phyloP scores from a whole-genome alignment of 2,329 filamentous ascomycete species.

The Curvularia eragrostidis region DNA sequence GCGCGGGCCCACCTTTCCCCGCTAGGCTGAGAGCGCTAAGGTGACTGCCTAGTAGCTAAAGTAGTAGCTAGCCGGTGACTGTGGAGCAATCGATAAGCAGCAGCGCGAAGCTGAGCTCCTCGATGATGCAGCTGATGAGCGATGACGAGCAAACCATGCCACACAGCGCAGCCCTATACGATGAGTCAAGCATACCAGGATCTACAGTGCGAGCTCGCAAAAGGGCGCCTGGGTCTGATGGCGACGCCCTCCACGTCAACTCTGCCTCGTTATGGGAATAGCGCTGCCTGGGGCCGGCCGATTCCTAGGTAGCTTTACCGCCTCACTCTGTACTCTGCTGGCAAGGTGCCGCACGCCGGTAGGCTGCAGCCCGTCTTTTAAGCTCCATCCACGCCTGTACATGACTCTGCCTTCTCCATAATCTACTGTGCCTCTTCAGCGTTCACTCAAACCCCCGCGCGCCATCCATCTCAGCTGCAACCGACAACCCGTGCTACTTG shows the following conservation, averaged over 20 bases:
- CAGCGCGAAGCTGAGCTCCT: constrained; percentile 11
- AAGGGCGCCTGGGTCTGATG: constrained; percentile 21
- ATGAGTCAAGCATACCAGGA: constrained; percentile 18
- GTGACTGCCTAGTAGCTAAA: constrained; percentile 33
- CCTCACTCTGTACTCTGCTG: constrained; percentile 30
- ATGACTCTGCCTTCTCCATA: constrained; percentile 10
- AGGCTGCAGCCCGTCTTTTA: constrained; percentile 28
- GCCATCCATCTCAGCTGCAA: neutral
- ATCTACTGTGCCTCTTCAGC: neutral
- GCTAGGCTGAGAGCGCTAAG: constrained; percentile 22
- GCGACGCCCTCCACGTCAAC: constrained; percentile 15
- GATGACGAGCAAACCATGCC: constrained; percentile 7
- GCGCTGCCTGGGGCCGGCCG: constrained; percentile 23
- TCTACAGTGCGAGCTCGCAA: constrained; percentile 1
- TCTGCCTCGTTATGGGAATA: constrained; percentile 18
- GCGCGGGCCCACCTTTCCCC: constrained; percentile 27
- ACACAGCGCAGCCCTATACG: constrained; percentile 21
- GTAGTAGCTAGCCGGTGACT: constrained; percentile 27
- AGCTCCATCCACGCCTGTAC: constrained; percentile 33
- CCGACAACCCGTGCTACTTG: neutral
- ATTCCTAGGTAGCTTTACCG: constrained; percentile 31
- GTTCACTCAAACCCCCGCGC: neutral
- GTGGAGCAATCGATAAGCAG: constrained; percentile 30
- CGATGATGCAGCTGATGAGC: neutral
- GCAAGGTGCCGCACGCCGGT: constrained; percentile 27